These are phyloP conservation scores for Datisca glomerata DNA, from an alignment of 306 rosid genomes.

Conservation along the genomic window DNA sequence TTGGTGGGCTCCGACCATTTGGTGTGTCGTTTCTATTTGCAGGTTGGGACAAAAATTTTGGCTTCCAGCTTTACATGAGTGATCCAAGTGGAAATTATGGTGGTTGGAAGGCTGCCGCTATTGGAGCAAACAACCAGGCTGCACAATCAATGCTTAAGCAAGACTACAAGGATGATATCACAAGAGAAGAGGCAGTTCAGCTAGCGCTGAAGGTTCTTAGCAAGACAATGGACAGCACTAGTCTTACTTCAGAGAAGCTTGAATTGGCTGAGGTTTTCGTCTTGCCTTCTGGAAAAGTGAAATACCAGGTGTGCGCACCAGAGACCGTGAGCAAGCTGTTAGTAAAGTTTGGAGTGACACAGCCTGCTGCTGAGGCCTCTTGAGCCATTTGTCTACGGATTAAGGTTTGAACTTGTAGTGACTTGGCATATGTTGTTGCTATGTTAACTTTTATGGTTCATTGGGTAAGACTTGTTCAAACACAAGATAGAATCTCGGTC, in stretches of 20 bases:
- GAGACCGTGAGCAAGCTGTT: constrained; percentile 21
- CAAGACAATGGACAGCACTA: constrained; percentile 36
- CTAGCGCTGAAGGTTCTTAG: constrained; percentile 33
- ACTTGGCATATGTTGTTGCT: no score
- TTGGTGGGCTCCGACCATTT: constrained; percentile 36
- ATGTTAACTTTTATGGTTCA: not conserved
- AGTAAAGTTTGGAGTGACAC: constrained; percentile 27
- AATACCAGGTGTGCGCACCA: constrained; percentile 25
- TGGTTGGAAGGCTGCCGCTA: constrained; percentile 38
- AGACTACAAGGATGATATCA: constrained; percentile 33
- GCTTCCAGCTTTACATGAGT: constrained; percentile 36
- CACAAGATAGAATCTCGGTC: no score
- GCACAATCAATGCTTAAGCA: constrained; percentile 37
- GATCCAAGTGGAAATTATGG: constrained; percentile 38
- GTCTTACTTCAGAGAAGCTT: constrained; percentile 28
- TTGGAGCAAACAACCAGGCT: constrained; percentile 35
- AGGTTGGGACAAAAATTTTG: constrained; percentile 34
- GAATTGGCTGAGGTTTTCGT: constrained; percentile 30
- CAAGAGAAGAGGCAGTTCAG: constrained; percentile 32
- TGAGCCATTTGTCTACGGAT: not conserved
- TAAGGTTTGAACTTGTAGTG: not conserved
- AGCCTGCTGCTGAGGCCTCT: constrained; percentile 28
- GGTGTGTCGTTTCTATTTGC: constrained; percentile 33
- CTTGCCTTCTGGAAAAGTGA: constrained; percentile 26
- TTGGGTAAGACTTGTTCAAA: not conserved